phyloP scores from a whole-genome alignment of 495 filamentous ascomycete species.

The Talaromyces borbonicus region DNA sequence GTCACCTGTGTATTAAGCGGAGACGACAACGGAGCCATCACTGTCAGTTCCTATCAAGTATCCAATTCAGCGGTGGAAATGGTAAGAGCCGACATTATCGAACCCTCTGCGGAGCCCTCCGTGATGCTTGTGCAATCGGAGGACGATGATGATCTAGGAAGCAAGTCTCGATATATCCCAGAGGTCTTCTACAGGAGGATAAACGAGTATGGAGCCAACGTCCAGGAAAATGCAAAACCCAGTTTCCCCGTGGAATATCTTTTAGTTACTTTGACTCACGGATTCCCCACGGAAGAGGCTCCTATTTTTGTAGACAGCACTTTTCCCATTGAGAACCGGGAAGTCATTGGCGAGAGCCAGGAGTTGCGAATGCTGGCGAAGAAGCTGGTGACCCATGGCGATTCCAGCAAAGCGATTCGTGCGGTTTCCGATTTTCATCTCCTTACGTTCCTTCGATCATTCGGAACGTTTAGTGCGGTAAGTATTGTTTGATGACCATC shows the following conservation, averaged over 20 bases:
- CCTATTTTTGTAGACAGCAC: conserved; percentile 59
- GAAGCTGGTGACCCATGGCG: conserved; percentile 48
- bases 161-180: conserved; percentile 79
- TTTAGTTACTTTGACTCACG: conserved; percentile 90
- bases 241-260: conserved; percentile 95
- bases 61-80: conserved; percentile 94
- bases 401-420: conserved; percentile 51
- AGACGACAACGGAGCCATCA: conserved; percentile 79
- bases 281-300: conserved; percentile 72
- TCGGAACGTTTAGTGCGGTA: conserved; percentile 78
- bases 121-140: conserved; percentile 94
- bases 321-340: conserved; percentile 88
- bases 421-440: conserved; percentile 89
- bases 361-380: conserved; percentile 54
- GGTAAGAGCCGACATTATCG: conserved; percentile 89
- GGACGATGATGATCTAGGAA: conserved; percentile 63
- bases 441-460: conserved; percentile 71
- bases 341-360: conserved; percentile 73
- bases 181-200: conserved; percentile 94
- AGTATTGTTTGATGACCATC: conserved; percentile 15
- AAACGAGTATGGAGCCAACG: conserved; percentile 92
- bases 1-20: conserved; percentile 93
- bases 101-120: conserved; percentile 83
- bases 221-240: conserved; percentile 95
- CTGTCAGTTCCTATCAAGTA: conserved; percentile 86